Percentiles rank a stretch among this genome's conserved stretches.
phyloP scores from a whole-genome alignment of 2,329 filamentous ascomycete species.

The Rutstroemia sp. region DNA sequence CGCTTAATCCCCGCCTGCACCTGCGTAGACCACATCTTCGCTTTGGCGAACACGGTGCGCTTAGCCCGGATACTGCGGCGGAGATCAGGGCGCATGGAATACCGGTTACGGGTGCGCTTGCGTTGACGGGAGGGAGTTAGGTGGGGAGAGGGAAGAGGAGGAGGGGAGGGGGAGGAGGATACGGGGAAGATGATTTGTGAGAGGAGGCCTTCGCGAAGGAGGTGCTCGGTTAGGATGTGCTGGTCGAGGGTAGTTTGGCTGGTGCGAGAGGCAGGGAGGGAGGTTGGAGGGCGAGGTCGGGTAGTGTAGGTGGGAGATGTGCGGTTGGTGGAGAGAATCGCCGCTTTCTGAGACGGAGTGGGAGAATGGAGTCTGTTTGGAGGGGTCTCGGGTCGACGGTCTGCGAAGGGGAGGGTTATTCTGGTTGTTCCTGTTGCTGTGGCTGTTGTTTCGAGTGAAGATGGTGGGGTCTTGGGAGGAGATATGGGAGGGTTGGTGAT shows the following conservation, averaged over 20 bases:
- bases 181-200: not conserved
- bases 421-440: not conserved
- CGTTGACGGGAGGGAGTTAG: not conserved
- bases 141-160: not conserved
- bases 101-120: not conserved
- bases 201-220: slow-evolving; percentile 1
- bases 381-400: not conserved
- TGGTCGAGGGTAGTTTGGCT: not conserved
- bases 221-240: not conserved
- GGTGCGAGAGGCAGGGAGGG: not conserved
- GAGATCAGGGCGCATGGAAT: not conserved
- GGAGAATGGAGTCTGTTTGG: not conserved
- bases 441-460: not conserved
- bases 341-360: not conserved
- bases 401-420: not conserved
- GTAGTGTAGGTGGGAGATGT: not conserved
- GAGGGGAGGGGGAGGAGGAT: not conserved
- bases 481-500: not conserved
- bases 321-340: not conserved
- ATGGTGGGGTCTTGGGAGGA: not conserved
- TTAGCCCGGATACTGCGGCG: not conserved
- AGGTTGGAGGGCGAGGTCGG: not conserved
- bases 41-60: not conserved
- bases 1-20: not conserved
- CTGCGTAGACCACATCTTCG: not conserved